Conservation (phyloP, 2,329 filamentous ascomycete species). For the Arachnomyces sp. region DNA sequence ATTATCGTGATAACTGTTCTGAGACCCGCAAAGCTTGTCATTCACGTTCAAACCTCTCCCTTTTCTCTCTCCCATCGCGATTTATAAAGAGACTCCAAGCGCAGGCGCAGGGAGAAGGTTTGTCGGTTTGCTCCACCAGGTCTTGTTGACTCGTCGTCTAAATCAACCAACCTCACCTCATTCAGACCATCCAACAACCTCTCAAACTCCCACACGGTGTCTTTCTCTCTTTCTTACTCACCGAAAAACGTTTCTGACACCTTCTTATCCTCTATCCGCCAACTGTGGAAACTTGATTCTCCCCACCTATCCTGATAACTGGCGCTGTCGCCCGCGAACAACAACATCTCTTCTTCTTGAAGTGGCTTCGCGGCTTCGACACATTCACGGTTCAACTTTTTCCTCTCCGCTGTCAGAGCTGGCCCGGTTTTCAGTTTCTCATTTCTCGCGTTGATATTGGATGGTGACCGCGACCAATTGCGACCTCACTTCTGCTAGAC, state of each 20-base stretch:
- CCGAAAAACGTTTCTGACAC: too few species aligned
- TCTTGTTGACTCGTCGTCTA: slow-evolving; percentile 2
- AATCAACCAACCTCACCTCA: slow-evolving; percentile 1
- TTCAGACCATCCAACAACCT: slow-evolving; percentile 5
- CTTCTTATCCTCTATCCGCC: too few species aligned
- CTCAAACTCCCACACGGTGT: slow-evolving; percentile 8
- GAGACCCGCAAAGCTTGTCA: slow-evolving; percentile 3
- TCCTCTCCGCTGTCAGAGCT: too few species aligned
- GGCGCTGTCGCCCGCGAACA: too few species aligned
- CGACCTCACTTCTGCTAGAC: slow-evolving; percentile 2
- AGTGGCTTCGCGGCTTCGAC: too few species aligned
- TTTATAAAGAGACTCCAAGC: slow-evolving; percentile 3
- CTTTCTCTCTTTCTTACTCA: slow-evolving; percentile 10
- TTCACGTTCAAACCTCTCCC: slow-evolving; percentile 1
- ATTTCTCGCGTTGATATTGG: slow-evolving; percentile 1
- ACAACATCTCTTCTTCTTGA: too few species aligned
- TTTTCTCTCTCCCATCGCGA: background rate
- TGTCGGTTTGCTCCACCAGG: slow-evolving; percentile 3
- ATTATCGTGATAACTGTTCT: background rate
- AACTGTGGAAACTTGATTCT: too few species aligned
- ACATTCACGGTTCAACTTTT: too few species aligned
- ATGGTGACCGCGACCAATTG: slow-evolving; percentile 4
- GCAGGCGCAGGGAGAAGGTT: slow-evolving; percentile 6
- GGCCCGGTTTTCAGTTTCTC: too few species aligned
- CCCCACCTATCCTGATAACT: too few species aligned